These are phyloP conservation scores for Blastobotrys apis DNA, from an alignment of 1,139 yeast genomes.

Conservation along the genomic window DNA sequence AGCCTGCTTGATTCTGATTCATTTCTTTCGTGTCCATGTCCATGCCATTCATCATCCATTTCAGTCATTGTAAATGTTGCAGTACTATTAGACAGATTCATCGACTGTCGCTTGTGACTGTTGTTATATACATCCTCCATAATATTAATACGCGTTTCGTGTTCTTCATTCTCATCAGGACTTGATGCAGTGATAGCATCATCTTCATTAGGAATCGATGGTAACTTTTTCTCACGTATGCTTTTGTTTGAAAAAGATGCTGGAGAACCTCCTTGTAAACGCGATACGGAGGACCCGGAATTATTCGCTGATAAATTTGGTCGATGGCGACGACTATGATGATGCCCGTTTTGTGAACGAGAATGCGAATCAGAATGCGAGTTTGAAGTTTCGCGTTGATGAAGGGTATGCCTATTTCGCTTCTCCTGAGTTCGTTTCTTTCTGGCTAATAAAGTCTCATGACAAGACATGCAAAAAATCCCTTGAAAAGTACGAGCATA, in stretches of 20 bases:
- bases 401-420: slow-evolving; percentile 3
- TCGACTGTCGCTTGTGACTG: neutral
- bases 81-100: neutral
- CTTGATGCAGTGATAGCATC: neutral
- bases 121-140: neutral
- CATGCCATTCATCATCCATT: neutral
- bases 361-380: neutral
- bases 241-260: slow-evolving; percentile 4
- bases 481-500: slow-evolving; percentile 96
- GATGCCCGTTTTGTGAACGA: too few species aligned
- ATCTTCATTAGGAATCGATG: slow-evolving; percentile 26
- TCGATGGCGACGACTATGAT: neutral
- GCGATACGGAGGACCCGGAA: slow-evolving; percentile 5
- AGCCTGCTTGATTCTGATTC: slow-evolving; percentile 13
- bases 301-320: slow-evolving; percentile 2
- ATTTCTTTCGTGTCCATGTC: slow-evolving; percentile 9
- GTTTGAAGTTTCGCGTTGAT: slow-evolving; percentile 3
- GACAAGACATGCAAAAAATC: slow-evolving; percentile 88
- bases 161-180: too few species aligned
- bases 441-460: slow-evolving; percentile 72
- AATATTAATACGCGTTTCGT: neutral
- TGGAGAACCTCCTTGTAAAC: slow-evolving; percentile 2
- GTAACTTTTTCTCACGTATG: slow-evolving; percentile 28
- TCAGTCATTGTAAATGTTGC: slow-evolving; percentile 7
- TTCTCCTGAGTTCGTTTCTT: slow-evolving; percentile 32